Evolutionary conservation across 345 rosid species (phyloP).

Genomic region (Chamaenerion angustifolium): DNA sequence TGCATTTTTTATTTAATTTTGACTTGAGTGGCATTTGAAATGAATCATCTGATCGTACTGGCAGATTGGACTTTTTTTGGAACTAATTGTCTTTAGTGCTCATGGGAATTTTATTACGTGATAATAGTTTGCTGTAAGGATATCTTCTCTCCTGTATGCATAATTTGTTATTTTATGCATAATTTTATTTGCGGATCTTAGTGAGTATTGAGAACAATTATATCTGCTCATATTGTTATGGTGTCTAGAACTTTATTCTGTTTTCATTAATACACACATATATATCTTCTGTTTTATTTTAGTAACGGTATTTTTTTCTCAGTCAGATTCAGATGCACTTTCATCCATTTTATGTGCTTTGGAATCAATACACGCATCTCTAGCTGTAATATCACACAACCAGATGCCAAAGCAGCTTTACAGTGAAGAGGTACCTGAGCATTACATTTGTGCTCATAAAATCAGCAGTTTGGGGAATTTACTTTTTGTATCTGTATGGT

Average conservation of each 20-base stretch:
- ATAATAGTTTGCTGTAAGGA: too few species aligned
- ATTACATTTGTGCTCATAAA: neutral
- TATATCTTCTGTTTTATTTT: neutral
- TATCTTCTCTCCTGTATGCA: too few species aligned
- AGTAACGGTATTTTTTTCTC: constrained; percentile 14
- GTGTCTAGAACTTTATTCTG: neutral
- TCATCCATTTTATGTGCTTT: constrained; percentile 63
- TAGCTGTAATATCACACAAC: constrained; percentile 77
- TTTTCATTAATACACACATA: neutral
- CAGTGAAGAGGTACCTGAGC: constrained; percentile 67
- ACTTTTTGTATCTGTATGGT: too few species aligned
- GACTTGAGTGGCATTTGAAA: too few species aligned
- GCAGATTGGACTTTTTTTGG: too few species aligned
- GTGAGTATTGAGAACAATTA: neutral
- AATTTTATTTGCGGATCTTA: too few species aligned
- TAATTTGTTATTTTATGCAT: too few species aligned
- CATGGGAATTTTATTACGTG: too few species aligned
- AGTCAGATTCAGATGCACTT: constrained; percentile 69
- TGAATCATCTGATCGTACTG: too few species aligned
- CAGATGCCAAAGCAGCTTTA: constrained; percentile 94
- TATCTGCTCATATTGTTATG: neutral
- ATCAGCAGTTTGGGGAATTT: constrained; percentile 1
- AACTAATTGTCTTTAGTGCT: too few species aligned
- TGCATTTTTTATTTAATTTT: too few species aligned
- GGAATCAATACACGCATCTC: constrained; percentile 91